Evolutionary conservation across 202 grass and related monocot genomes (phyloP), one percentile per base, ranked within the genome.

Genomic region (Bolboschoenoplectus hybrid): DNA sequence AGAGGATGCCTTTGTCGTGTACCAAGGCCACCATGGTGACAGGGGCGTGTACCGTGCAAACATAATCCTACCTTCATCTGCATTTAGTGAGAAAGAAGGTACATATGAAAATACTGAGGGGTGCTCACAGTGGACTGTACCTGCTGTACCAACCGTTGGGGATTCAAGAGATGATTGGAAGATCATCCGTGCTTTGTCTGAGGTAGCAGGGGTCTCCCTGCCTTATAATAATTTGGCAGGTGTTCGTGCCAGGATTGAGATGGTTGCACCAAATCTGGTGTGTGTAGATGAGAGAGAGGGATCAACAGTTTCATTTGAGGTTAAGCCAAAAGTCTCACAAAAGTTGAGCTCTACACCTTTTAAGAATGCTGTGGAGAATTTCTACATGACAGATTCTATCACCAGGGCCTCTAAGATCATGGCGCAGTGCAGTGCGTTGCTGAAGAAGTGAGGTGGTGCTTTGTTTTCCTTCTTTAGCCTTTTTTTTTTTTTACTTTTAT

Each of bases 81-180:
- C 97, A 88, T 99, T 99, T 79, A 99, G 93, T 4, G 97, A 99
- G 90, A 99, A 99, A 88, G 93, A 97, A 88, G 97, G 92, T 35
- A 99, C 97, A 9, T 96, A 99, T 1, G 97, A 99, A 84, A 99
- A 99, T 74, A 97, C 97, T 0, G 97, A 99, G 87, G 97, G 97
- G 12, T 97, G 91, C 84, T 78, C 93, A 44, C 97, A 99, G 44
- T 97, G 92, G 97, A 99, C 92, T 6, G 88, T 91, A 79, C 93
- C 97, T 50, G 97, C 97, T 88, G 97, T 99, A 41, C 97, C 97
- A 16, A 99, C 93, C 0, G 92, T 99, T 26, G 97, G 97, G 67
- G 93, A 99, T 88, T 89, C 97, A 55, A 97, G 97, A 67, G 97
- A 99, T 89, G 93, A 99, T 88, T 99, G 97, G 97, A 99, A 99